These are phyloP conservation scores for Aspergillus tanneri DNA, from an alignment of 2,329 filamentous ascomycete genomes.

Conservation along the genomic window DNA sequence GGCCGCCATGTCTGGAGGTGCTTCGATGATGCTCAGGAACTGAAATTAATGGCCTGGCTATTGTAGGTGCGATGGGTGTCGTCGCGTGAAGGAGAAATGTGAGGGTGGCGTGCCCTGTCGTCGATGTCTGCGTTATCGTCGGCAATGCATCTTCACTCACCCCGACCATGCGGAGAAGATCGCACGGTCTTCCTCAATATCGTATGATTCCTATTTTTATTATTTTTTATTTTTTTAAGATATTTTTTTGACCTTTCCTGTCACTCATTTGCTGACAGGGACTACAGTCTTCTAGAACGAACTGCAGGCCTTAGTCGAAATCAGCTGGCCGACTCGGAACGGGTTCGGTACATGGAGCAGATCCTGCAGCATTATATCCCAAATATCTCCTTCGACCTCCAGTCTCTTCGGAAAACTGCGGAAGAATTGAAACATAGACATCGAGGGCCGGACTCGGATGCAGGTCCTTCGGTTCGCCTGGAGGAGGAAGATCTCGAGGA, in stretches of 20 bases:
- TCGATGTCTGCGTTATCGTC: conserved; percentile 52
- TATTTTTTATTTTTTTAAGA: conserved; percentile 1
- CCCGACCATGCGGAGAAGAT: conserved; percentile 36
- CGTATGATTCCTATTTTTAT: conserved; percentile 22
- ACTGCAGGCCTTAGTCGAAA: conserved; percentile 32
- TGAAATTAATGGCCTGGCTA: too few species aligned
- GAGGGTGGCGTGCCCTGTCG: conserved; percentile 57
- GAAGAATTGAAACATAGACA: conserved; percentile 45
- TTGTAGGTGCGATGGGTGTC: conserved; percentile 55
- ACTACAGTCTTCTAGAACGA: conserved; percentile 30
- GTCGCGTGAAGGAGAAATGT: conserved; percentile 58
- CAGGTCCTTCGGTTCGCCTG: conserved; percentile 26
- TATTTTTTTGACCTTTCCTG: background rate
- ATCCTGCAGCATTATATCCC: conserved; percentile 51
- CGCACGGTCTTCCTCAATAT: conserved; percentile 31
- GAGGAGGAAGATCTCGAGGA: conserved; percentile 42
- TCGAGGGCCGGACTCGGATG: conserved; percentile 33
- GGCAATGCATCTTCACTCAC: conserved; percentile 52
- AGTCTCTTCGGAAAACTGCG: conserved; percentile 44
- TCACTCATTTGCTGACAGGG: background rate
- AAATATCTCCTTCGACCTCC: conserved; percentile 45
- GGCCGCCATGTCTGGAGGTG: background rate
- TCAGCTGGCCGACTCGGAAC: conserved; percentile 38
- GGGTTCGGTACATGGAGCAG: conserved; percentile 47
- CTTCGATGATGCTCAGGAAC: too few species aligned